Conservation (phyloP, 2,329 filamentous ascomycete species). For the Cytospora leucostoma region DNA sequence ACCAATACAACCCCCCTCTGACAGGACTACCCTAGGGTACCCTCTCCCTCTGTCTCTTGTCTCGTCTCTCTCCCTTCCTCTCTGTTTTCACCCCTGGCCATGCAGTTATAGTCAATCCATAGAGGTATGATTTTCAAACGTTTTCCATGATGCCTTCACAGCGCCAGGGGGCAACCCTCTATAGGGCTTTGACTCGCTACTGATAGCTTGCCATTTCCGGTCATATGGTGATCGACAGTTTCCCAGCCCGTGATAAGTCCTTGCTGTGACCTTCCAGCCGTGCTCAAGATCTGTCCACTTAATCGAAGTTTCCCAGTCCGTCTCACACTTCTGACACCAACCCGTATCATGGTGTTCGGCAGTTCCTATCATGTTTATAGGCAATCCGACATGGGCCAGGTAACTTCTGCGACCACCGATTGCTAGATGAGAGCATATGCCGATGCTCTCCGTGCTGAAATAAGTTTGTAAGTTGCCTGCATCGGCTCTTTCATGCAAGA, state of each 20-base stretch:
- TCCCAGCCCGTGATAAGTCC: conserved; percentile 24
- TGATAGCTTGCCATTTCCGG: conserved; percentile 26
- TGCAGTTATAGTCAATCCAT: background rate
- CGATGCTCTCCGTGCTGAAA: background rate
- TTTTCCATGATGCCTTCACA: conserved; percentile 25
- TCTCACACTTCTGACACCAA: conserved; percentile 25
- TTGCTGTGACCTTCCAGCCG: conserved; percentile 24
- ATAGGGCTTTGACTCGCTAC: conserved; percentile 1
- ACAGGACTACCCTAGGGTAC: too few relatives aligned
- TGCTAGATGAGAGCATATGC: conserved; percentile 9
- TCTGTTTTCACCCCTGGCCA: background rate
- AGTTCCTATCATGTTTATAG: conserved; percentile 17
- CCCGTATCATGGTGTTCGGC: conserved; percentile 17
- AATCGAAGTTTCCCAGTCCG: conserved; percentile 24
- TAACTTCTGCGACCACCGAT: background rate
- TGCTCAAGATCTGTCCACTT: conserved; percentile 19
- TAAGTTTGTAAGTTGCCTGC: conserved; percentile 11
- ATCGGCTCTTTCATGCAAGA: conserved; percentile 22
- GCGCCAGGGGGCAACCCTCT: conserved; percentile 20
- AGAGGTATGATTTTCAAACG: background rate
- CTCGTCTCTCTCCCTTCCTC: too few relatives aligned
- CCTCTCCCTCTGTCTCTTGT: too few relatives aligned
- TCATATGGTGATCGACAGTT: conserved; percentile 24
- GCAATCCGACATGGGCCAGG: background rate
- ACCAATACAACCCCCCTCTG: too few relatives aligned